Evolutionary conservation across 1,284 basidiomycete genomes (phyloP).

Genomic region (Ceratobasidium theobromae): DNA sequence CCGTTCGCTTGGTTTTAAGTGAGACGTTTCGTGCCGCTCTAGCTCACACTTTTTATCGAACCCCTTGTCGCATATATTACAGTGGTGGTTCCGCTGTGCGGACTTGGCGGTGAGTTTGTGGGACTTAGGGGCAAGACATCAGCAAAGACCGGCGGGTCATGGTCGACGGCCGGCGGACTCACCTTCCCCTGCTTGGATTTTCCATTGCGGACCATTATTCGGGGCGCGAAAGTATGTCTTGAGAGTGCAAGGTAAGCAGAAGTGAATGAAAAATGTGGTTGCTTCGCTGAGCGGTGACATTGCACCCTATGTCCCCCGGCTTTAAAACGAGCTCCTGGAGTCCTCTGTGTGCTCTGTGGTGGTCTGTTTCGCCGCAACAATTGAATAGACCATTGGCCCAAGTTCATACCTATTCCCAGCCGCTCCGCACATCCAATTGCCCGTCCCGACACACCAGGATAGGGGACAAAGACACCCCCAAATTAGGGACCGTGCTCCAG

Average conservation of each 20-base stretch:
- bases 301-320: not conserved
- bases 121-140: not conserved
- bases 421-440: not conserved
- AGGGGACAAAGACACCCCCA: constrained; percentile 8
- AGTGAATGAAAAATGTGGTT: no score
- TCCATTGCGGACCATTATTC: no score
- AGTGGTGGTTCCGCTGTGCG: no score
- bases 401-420: not conserved
- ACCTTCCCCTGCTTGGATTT: no score
- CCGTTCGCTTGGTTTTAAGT: not conserved
- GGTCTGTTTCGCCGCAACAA: not conserved
- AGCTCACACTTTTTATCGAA: not conserved
- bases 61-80: no score
- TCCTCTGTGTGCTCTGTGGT: not conserved
- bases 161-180: no score
- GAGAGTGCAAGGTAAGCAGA: not conserved
- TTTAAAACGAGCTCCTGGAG: constrained; percentile 2
- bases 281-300: not conserved
- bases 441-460: not conserved
- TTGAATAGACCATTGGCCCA: constrained; percentile 16
- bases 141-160: not conserved
- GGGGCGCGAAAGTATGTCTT: no score
- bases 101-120: not conserved
- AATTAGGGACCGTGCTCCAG: constrained; percentile 25
- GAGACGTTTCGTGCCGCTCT: not conserved